Conservation (phyloP, 179 eudicot species). For the Patellifolia procumbens region DNA sequence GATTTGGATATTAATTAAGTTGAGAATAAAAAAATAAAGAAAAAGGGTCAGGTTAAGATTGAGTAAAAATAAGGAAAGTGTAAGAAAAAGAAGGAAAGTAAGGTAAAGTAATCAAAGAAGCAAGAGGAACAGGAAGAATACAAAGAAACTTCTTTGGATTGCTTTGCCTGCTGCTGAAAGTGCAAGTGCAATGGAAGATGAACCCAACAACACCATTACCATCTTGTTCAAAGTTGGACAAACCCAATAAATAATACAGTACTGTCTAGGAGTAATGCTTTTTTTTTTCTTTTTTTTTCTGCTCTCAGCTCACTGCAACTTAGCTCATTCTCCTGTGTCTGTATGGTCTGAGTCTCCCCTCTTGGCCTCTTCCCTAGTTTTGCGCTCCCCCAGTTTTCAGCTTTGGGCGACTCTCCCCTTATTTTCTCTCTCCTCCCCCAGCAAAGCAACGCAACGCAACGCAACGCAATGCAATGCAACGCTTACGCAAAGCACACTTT, state of each 20-base stretch:
- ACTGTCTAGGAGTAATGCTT: too few relatives aligned
- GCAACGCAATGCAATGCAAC: too few relatives aligned
- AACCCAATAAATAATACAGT: too few relatives aligned
- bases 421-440: not conserved
- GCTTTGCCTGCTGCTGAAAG: not conserved
- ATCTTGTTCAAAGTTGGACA: too few relatives aligned
- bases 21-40: not conserved
- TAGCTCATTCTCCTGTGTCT: too few relatives aligned
- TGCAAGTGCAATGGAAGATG: conserved; percentile 24
- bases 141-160: conserved; percentile 35
- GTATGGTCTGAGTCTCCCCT: too few relatives aligned
- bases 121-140: conserved; percentile 67
- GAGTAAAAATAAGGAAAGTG: conserved; percentile 25
- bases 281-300: too few relatives aligned
- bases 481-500: not conserved
- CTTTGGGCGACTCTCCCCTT: not conserved
- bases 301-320: too few relatives aligned
- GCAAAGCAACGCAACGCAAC: too few relatives aligned
- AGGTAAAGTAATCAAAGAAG: conserved; percentile 36
- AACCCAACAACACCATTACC: not conserved
- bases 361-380: not conserved
- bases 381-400: conserved; percentile 7
- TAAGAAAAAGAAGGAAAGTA: conserved; percentile 30
- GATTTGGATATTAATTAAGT: conserved; percentile 23
- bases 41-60: conserved; percentile 26